Conservation (phyloP, 2,329 filamentous ascomycete species). For the Trichoderma afroharzianum region DNA sequence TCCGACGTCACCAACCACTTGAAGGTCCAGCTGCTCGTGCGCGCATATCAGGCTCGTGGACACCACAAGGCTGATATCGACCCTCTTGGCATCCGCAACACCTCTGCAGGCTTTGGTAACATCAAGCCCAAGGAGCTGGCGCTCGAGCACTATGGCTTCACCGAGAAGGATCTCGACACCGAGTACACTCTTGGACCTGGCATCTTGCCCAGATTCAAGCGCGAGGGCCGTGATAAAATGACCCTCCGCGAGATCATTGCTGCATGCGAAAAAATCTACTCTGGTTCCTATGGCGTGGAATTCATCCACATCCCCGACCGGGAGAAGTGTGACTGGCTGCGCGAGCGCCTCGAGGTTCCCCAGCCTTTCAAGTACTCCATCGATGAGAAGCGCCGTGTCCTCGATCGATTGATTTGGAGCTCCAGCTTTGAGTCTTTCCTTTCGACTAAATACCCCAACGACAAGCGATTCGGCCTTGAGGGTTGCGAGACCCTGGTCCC, state of each 20-base stretch:
- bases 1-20: conserved; percentile 91
- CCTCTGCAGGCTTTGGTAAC: conserved; percentile 73
- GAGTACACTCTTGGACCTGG: conserved; percentile 91
- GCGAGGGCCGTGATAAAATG: conserved; percentile 89
- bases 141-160: conserved; percentile 92
- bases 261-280: conserved; percentile 93
- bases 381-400: conserved; percentile 95
- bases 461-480: conserved; percentile 98
- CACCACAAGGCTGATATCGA: conserved; percentile 99
- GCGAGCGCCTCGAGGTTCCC: conserved; percentile 90
- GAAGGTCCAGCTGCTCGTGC: conserved; percentile 95
- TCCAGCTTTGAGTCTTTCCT: conserved; percentile 96
- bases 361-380: conserved; percentile 95
- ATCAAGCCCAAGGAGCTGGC: conserved; percentile 88
- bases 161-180: conserved; percentile 86
- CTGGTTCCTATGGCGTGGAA: conserved; percentile 94
- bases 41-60: conserved; percentile 95
- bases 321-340: conserved; percentile 97
- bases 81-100: conserved; percentile 84
- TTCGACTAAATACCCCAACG: conserved; percentile 97
- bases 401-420: conserved; percentile 97
- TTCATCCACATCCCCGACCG: conserved; percentile 99
- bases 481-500: conserved; percentile 95
- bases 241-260: conserved; percentile 89
- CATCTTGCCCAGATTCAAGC: conserved; percentile 91